Evolutionary conservation across 257 asterid genomes (phyloP), one percentile per base, ranked within the genome.

Genomic region (Solanum piurae): DNA sequence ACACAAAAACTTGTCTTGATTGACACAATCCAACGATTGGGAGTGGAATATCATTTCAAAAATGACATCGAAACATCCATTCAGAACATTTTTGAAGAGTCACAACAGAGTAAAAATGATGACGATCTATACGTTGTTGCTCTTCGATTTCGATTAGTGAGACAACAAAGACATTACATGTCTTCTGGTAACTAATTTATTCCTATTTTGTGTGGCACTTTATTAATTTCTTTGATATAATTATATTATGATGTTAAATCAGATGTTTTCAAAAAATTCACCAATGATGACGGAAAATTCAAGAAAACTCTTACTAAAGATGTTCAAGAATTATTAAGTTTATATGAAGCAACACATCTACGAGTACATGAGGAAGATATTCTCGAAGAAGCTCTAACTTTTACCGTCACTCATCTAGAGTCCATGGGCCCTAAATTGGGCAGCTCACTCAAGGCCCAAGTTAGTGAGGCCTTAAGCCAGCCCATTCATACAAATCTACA

Each of bases 161-260:
- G 88, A 73, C 89, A 87, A 84, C 86, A 87, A 87, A 87, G 91
- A 7, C 76, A 87, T 66, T 14, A 66, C 55, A 82, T 87, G 42
- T 60, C 86, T 23, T 25, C 82, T 18, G 89, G 88, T 87, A 58
- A 49, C 58, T n/a, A n/a, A n/a, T n/a, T n/a, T n/a, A n/a, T n/a
- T n/a, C n/a, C n/a, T 29, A 42, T 44, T 44, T 6, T 14, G 21
- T 49, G 14, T 49, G 60, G 14, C n/a, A n/a, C n/a, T n/a, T n/a
- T n/a, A n/a, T n/a, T n/a, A n/a, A n/a, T n/a, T 14, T 13, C 60
- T 49, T 49, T 13, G 14, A 44, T 44, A n/a, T 44, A 44, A 44
- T 44, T 44, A 16, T 44, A 7, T 49, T 5, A 49, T 49, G 60
- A 49, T 49, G 23, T 60, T 23, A 11, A 29, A 75, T 12, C 71